phyloP scores from a whole-genome alignment of 495 filamentous ascomycete species.

The Symbiotaphrina buchneri region DNA sequence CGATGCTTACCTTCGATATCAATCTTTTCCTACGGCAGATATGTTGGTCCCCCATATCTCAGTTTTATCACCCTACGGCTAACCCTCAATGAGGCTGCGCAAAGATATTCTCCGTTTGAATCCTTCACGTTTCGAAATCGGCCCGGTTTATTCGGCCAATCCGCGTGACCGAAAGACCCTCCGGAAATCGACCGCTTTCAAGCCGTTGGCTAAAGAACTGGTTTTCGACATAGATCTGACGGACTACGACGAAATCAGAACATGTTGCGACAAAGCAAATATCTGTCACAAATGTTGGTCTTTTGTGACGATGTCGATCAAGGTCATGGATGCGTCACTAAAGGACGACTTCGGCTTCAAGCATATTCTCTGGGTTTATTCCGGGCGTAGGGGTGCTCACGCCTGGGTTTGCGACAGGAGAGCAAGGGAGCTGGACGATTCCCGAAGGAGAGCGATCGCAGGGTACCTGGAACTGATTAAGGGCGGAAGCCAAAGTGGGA shows the following conservation, averaged over 20 bases:
- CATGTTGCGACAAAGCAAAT: constrained; percentile 80
- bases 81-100: constrained; percentile 36
- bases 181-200: constrained; percentile 47
- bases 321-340: constrained; percentile 67
- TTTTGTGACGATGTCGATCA: constrained; percentile 94
- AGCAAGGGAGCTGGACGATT: constrained; percentile 63
- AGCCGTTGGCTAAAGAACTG: constrained; percentile 68
- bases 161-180: constrained; percentile 82
- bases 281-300: constrained; percentile 91
- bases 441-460: constrained; percentile 59
- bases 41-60: constrained; percentile 27
- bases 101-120: constrained; percentile 75
- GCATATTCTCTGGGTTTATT: constrained; percentile 97
- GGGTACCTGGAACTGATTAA: constrained; percentile 72
- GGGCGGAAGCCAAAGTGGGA: constrained; percentile 64
- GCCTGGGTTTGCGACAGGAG: constrained; percentile 95
- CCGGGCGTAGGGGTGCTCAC: constrained; percentile 85
- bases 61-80: background rate
- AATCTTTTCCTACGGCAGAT: constrained; percentile 69
- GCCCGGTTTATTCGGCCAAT: constrained; percentile 81
- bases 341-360: constrained; percentile 89
- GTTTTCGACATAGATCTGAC: constrained; percentile 99
- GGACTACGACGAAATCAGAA: constrained; percentile 91
- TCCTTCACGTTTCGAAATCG: constrained; percentile 91
- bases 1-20: constrained; percentile 80